Evolutionary conservation across 1,284 basidiomycete species (phyloP).

Genomic region (Psilocybe mexicana): DNA sequence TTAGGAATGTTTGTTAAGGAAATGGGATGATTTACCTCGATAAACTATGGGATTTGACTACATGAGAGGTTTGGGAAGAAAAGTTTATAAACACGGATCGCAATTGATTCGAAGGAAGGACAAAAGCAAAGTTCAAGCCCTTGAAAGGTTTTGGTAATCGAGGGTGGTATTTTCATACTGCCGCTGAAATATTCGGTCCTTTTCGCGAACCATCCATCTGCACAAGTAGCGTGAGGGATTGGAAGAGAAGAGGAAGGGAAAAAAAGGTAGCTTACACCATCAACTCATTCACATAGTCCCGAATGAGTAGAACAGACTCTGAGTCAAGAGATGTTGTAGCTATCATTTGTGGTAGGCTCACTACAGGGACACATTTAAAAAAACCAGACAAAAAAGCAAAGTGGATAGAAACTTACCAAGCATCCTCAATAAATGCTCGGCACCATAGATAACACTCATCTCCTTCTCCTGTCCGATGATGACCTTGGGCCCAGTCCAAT

Average conservation of each 20-base stretch:
- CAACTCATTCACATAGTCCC: conserved; percentile 90
- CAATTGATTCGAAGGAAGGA: neutral
- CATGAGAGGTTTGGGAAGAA: neutral
- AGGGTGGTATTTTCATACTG: conserved; percentile 75
- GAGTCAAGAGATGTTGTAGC: conserved; percentile 89
- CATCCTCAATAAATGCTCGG: conserved; percentile 91
- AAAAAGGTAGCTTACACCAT: conserved; percentile 62
- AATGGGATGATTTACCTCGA: too few species aligned
- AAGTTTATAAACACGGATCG: neutral
- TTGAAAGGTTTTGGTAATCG: conserved; percentile 75
- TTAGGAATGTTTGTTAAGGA: too few species aligned
- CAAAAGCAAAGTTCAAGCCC: conserved; percentile 44
- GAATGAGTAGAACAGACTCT: conserved; percentile 80
- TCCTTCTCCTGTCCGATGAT: conserved; percentile 71
- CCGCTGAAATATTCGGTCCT: conserved; percentile 64
- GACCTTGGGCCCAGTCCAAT: conserved; percentile 72
- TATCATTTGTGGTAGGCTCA: conserved; percentile 80
- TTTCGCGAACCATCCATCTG: conserved; percentile 72
- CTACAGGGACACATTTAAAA: conserved; percentile 32
- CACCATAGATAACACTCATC: conserved; percentile 92
- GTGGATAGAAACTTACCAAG: conserved; percentile 63
- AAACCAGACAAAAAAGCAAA: neutral
- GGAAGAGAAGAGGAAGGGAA: conserved; percentile 8
- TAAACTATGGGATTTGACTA: neutral
- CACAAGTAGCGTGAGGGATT: conserved; percentile 3